Evolutionary conservation across 2,329 filamentous ascomycete species (phyloP).

Genomic region (Fusarium staphyleae): DNA sequence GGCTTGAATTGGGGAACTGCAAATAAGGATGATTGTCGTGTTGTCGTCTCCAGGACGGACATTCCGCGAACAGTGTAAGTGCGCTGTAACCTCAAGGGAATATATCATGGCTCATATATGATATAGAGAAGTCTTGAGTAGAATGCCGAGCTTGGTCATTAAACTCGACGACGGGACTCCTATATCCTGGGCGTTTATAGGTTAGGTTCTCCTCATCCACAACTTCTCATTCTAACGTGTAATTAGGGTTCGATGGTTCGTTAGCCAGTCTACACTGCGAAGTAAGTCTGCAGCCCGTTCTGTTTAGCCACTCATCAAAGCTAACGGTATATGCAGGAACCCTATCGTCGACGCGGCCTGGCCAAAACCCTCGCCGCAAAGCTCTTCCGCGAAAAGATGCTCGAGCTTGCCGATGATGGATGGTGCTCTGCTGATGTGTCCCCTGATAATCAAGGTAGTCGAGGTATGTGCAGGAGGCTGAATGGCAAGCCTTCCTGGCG

Average conservation of each 20-base stretch:
- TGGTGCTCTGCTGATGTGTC: conserved; percentile 71
- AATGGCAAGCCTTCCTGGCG: conserved; percentile 64
- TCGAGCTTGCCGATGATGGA: conserved; percentile 55
- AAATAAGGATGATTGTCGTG: conserved; percentile 57
- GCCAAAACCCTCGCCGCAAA: conserved; percentile 67
- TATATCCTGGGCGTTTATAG: conserved; percentile 71
- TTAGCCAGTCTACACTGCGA: conserved; percentile 68
- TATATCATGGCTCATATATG: background rate
- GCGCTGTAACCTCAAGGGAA: background rate
- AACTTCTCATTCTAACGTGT: conserved; percentile 1
- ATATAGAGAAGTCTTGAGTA: conserved; percentile 50
- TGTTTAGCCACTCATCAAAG: background rate
- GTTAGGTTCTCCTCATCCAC: conserved; percentile 35
- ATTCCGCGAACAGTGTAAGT: conserved; percentile 62
- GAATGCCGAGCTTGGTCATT: conserved; percentile 57
- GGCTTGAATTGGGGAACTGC: conserved; percentile 65
- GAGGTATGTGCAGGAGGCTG: conserved; percentile 67
- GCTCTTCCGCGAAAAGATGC: conserved; percentile 60
- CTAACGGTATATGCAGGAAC: conserved; percentile 45
- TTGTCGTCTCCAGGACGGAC: conserved; percentile 62
- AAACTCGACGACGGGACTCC: conserved; percentile 55
- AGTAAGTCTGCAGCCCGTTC: conserved; percentile 34
- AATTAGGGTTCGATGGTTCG: conserved; percentile 64
- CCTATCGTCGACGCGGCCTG: conserved; percentile 67
- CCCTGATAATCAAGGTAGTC: conserved; percentile 65